phyloP scores from a whole-genome alignment of 2,329 filamentous ascomycete species.

The Pseudogymnoascus sp. region DNA sequence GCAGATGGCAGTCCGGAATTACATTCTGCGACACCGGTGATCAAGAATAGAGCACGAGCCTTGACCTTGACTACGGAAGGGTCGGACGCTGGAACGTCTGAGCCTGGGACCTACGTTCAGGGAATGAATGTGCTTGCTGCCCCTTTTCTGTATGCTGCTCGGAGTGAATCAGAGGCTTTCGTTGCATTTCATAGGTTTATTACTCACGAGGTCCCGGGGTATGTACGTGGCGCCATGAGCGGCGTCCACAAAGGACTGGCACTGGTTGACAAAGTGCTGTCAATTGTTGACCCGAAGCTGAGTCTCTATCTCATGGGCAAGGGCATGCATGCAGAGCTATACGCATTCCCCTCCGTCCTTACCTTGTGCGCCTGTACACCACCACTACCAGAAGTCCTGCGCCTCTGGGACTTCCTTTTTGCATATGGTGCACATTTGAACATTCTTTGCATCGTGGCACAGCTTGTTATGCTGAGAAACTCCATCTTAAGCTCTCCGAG shows the following conservation, averaged over 20 bases:
- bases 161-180: conserved; percentile 92
- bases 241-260: conserved; percentile 89
- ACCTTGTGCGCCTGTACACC: conserved; percentile 95
- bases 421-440: conserved; percentile 94
- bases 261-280: conserved; percentile 84
- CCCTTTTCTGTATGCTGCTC: conserved; percentile 88
- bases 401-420: conserved; percentile 95
- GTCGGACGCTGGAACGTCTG: conserved; percentile 51
- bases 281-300: conserved; percentile 84
- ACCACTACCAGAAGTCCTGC: conserved; percentile 83
- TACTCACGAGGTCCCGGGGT: conserved; percentile 81
- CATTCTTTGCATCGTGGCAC: conserved; percentile 91
- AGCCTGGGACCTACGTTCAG: conserved; percentile 87
- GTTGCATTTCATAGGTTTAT: conserved; percentile 83
- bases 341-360: conserved; percentile 90
- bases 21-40: conserved; percentile 19
- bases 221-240: conserved; percentile 93
- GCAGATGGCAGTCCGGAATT: conserved; percentile 25
- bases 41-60: conserved; percentile 43
- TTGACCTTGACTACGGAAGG: conserved; percentile 56
- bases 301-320: conserved; percentile 78
- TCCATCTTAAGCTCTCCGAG: conserved; percentile 76
- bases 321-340: conserved; percentile 85
- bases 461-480: conserved; percentile 80
- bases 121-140: conserved; percentile 98